phyloP scores from a whole-genome alignment of 768 basidiomycete genomes.

The Boletus sp. region DNA sequence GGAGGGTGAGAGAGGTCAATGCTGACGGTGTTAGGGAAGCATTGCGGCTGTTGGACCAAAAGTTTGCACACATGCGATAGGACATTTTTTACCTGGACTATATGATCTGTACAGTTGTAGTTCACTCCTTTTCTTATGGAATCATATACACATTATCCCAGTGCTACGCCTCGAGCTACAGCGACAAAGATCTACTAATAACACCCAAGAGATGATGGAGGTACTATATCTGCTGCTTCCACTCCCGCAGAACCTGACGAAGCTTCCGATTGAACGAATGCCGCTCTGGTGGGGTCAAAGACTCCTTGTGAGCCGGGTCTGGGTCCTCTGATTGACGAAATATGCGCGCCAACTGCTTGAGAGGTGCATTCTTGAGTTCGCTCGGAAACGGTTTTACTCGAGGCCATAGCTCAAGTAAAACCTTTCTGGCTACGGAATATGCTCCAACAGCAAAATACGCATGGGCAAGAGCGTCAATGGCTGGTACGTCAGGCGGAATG shows the following conservation, averaged over 20 bases:
- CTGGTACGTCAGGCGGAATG: constrained; percentile 65
- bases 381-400: constrained; percentile 61
- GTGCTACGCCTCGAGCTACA: background rate
- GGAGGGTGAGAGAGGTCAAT: constrained; percentile 62
- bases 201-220: background rate
- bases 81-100: background rate
- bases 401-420: constrained; percentile 64
- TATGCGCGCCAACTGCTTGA: constrained; percentile 44
- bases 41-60: constrained; percentile 68
- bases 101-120: background rate
- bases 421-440: constrained; percentile 46
- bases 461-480: constrained; percentile 68
- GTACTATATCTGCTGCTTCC: constrained; percentile 15
- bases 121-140: background rate
- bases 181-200: background rate
- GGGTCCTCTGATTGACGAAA: constrained; percentile 39
- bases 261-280: constrained; percentile 41
- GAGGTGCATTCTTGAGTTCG: constrained; percentile 40
- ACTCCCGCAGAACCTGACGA: constrained; percentile 25
- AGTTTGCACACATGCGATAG: constrained; percentile 43
- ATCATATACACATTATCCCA: constrained; percentile 4
- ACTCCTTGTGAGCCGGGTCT: constrained; percentile 13
- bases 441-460: constrained; percentile 62
- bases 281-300: constrained; percentile 33
- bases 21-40: constrained; percentile 75